Percentiles rank a stretch among this genome's conserved stretches.
These are phyloP conservation scores for Agrocybe chaxingu DNA, from an alignment of 768 basidiomycete genomes.

Conservation along the genomic window DNA sequence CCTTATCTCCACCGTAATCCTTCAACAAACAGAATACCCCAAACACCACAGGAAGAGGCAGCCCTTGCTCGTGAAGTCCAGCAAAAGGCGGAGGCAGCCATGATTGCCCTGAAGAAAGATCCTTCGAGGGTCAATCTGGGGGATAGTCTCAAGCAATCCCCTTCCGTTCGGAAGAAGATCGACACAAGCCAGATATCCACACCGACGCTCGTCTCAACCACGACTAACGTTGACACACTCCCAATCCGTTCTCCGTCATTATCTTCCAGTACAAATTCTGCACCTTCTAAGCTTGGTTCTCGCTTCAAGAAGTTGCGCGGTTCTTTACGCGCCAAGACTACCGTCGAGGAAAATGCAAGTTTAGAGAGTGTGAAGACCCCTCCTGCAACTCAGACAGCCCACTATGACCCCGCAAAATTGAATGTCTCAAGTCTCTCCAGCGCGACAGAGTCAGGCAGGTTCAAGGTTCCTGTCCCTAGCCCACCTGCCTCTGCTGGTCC, in stretches of 20 bases:
- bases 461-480: slow-evolving; percentile 52
- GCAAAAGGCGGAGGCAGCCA: slow-evolving; percentile 66
- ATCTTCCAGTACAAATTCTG: slow-evolving; percentile 38
- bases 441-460: slow-evolving; percentile 49
- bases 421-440: slow-evolving; percentile 33
- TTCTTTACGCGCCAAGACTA: slow-evolving; percentile 55
- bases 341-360: slow-evolving; percentile 47
- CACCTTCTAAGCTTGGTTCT: slow-evolving; percentile 61
- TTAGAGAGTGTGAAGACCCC: slow-evolving; percentile 36
- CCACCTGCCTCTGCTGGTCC: slow-evolving; percentile 74
- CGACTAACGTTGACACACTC: slow-evolving; percentile 65
- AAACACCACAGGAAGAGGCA: slow-evolving; percentile 43
- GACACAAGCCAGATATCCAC: slow-evolving; percentile 63
- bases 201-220: slow-evolving; percentile 63
- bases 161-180: slow-evolving; percentile 54
- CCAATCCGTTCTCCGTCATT: slow-evolving; percentile 54
- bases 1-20: slow-evolving; percentile 38
- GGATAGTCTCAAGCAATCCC: slow-evolving; percentile 34
- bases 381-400: slow-evolving; percentile 32
- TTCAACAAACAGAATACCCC: slow-evolving; percentile 40
- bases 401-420: slow-evolving; percentile 39
- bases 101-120: slow-evolving; percentile 52
- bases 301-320: slow-evolving; percentile 73
- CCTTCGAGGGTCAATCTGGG: slow-evolving; percentile 40
- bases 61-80: slow-evolving; percentile 66